A percentile compares a stretch with the other conserved stretches of the same genome.
phyloP scores from a whole-genome alignment of 139 green algal genomes.

The Chlorella sp. region DNA sequence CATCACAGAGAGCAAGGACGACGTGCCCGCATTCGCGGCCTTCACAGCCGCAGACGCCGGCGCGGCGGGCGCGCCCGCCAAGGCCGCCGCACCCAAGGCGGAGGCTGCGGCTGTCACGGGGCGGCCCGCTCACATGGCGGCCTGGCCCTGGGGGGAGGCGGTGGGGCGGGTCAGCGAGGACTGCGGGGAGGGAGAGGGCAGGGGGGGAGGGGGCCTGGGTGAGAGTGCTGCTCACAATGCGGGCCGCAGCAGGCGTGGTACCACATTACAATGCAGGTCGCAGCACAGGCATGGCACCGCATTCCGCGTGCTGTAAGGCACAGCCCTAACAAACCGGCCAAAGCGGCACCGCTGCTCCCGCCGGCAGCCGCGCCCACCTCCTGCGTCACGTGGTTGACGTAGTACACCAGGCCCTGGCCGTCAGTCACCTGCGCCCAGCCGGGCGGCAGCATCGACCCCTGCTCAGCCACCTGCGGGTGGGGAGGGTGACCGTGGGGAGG shows the following conservation, averaged over 20 bases:
- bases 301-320: neutral
- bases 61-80: neutral
- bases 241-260: neutral
- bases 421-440: constrained; percentile 35
- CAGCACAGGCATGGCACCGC: neutral
- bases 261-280: neutral
- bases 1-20: constrained; percentile 75
- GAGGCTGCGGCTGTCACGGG: constrained; percentile 17
- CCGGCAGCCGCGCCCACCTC: neutral
- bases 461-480: neutral
- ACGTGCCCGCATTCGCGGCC: constrained; percentile 69
- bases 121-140: constrained; percentile 18
- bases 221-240: neutral
- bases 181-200: neutral
- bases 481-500: no score
- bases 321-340: neutral
- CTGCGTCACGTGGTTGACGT: constrained; percentile 27
- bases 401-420: constrained; percentile 31
- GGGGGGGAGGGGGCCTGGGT: neutral
- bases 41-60: constrained; percentile 67
- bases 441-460: constrained; percentile 17
- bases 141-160: constrained; percentile 17
- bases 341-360: neutral
- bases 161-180: constrained; percentile 27
- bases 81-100: constrained; percentile 10